Evolutionary conservation across 768 basidiomycete species (phyloP).

Genomic region (Cantharellus cinnabarinus): DNA sequence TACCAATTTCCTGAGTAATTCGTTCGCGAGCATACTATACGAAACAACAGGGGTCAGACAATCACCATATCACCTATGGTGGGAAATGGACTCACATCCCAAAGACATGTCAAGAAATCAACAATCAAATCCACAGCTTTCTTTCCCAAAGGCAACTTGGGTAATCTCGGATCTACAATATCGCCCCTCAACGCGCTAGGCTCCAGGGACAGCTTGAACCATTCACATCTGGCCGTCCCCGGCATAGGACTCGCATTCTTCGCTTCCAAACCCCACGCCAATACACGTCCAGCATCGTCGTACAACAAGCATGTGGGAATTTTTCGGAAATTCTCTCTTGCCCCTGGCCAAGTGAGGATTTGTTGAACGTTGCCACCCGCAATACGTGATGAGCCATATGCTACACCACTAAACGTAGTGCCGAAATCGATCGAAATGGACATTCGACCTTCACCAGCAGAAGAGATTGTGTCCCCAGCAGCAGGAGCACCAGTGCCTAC

Average conservation of each 20-base stretch:
- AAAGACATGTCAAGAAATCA: constrained; percentile 64
- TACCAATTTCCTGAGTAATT: constrained; percentile 72
- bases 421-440: constrained; percentile 60
- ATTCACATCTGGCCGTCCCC: constrained; percentile 40
- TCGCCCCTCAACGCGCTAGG: constrained; percentile 61
- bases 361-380: constrained; percentile 63
- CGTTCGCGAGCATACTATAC: constrained; percentile 78
- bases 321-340: constrained; percentile 73
- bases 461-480: background rate
- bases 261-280: constrained; percentile 77
- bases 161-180: constrained; percentile 57
- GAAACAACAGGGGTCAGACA: constrained; percentile 19
- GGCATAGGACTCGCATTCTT: constrained; percentile 55
- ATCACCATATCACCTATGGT: background rate
- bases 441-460: constrained; percentile 47
- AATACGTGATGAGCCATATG: constrained; percentile 72
- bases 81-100: constrained; percentile 24
- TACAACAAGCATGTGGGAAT: constrained; percentile 74
- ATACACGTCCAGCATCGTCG: constrained; percentile 45
- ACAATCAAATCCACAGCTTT: constrained; percentile 57
- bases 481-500: background rate
- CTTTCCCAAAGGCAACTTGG: constrained; percentile 58
- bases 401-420: constrained; percentile 75
- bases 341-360: constrained; percentile 71
- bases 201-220: constrained; percentile 78